Base-by-base conservation (phyloP, 169 alveolate genomes). In the Hepatocystis sp. region DNA sequence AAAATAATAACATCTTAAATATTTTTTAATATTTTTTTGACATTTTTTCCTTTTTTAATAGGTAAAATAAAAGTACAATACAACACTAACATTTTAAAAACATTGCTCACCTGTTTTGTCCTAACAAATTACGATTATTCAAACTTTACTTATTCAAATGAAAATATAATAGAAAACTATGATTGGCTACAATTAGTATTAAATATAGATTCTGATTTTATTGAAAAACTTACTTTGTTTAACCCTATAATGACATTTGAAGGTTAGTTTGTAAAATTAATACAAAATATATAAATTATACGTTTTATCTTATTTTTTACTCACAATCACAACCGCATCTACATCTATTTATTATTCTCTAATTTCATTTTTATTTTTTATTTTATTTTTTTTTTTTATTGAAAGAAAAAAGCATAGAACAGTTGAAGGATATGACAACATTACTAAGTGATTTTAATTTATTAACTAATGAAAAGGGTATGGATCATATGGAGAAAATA, bases 51-150 rank as follows among this genome's bases (percentile, higher is more conserved):
- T 52, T 13, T 19, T 28, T 47, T 4, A 40, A 13, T 55, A 71
- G 86, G 40, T 1, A 71, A 56, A 44, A 30, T 71, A 71, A 71
- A 71, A 49, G 42, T 71, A 23, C 76, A 71, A 47, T 71, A 15
- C 52, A 71, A 56, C 64, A 61, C 27, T 25, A 55, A 53, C 15
- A 1, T 46, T 21, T 17, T 19, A 4, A 17, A 19, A 15, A 28
- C 68, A 13, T 13, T 71, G 11, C 32, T 42, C 23, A 56, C 42
- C 25, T 56, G 65, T 23, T 56, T 25, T 49, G 17, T 71, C 1
- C 19, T 71, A 49, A 25, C 56, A 17, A 64, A 63, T 25, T 58
- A 71, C 44, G 76, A 71, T 15, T 56, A 56, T 49, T 56, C 76
- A 17, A 8, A 21, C 11, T 44, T 28, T 15, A 21, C 71, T 25